A percentile compares a stretch with the other conserved stretches of the same genome.
Evolutionary conservation across 345 rosid species (phyloP).

Genomic region (Hypericum androsaemum): DNA sequence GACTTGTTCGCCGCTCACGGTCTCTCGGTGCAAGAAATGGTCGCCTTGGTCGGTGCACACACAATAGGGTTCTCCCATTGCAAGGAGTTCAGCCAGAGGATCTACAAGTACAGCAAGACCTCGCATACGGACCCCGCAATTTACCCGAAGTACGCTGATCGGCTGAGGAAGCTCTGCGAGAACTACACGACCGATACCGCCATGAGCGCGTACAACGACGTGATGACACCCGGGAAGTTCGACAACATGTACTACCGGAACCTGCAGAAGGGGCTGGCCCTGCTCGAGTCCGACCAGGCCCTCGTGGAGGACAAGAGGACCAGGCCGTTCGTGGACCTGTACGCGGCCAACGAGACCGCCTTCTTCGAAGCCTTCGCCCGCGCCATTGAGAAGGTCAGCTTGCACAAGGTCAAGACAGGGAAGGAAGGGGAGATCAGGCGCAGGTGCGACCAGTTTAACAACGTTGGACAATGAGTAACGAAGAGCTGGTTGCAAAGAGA

Average conservation of each 20-base stretch:
- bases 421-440: constrained; percentile 81
- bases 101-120: constrained; percentile 28
- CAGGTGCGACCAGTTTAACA: constrained; percentile 43
- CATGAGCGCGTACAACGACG: constrained; percentile 74
- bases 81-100: constrained; percentile 44
- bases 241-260: constrained; percentile 81
- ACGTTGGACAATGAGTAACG: no score
- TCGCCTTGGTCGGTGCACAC: constrained; percentile 84
- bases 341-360: constrained; percentile 48
- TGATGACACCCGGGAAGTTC: constrained; percentile 81
- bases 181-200: constrained; percentile 54
- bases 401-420: constrained; percentile 63
- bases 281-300: constrained; percentile 71
- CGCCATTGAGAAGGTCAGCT: constrained; percentile 82
- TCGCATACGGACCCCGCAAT: constrained; percentile 30
- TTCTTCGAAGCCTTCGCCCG: constrained; percentile 60
- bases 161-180: constrained; percentile 52
- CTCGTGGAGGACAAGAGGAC: constrained; percentile 46
- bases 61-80: constrained; percentile 93
- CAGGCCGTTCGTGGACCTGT: constrained; percentile 51
- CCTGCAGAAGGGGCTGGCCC: constrained; percentile 66
- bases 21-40: constrained; percentile 69
- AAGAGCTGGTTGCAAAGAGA: no score
- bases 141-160: constrained; percentile 50
- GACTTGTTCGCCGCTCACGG: constrained; percentile 44